These are phyloP conservation scores for Globisporangium irregulare DNA, from an alignment of 352 stramenopile species.

Conservation along the genomic window DNA sequence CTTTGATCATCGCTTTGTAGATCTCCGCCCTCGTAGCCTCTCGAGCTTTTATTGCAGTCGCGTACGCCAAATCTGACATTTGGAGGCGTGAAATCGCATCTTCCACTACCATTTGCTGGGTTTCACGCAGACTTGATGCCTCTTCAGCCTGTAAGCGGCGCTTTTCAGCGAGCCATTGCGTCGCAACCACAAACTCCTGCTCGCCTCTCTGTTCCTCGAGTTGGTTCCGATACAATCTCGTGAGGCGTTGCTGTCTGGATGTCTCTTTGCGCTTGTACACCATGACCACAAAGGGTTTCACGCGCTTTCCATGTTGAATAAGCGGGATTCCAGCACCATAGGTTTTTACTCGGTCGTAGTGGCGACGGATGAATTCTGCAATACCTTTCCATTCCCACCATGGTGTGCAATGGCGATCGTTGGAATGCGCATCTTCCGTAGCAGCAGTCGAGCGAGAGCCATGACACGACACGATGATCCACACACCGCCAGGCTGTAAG, in stretches of 20 bases:
- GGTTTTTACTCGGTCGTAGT: constrained; percentile 14
- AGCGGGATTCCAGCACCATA: constrained; percentile 19
- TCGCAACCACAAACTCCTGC: background rate
- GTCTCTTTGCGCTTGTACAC: constrained; percentile 26
- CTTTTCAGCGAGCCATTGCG: constrained; percentile 5
- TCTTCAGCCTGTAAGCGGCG: background rate
- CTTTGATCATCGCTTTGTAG: background rate
- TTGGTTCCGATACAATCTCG: constrained; percentile 14
- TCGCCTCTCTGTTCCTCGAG: background rate
- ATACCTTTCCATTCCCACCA: constrained; percentile 29
- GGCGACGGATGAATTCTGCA: constrained; percentile 1
- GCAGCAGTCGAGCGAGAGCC: background rate
- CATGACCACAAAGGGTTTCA: constrained; percentile 20
- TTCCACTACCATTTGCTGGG: constrained; percentile 13
- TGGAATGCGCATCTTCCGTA: background rate
- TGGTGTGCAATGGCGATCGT: constrained; percentile 5
- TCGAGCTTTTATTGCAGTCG: background rate
- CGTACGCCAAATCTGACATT: background rate
- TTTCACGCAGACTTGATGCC: background rate
- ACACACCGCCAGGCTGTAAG: constrained; percentile 25
- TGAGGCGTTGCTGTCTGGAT: constrained; percentile 8
- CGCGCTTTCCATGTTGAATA: constrained; percentile 4
- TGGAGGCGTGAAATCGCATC: background rate
- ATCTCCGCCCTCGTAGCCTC: background rate
- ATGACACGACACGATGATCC: constrained; percentile 23